Evolutionary conservation across 352 stramenopile species (phyloP).

Genomic region (Albugo laibachii): DNA sequence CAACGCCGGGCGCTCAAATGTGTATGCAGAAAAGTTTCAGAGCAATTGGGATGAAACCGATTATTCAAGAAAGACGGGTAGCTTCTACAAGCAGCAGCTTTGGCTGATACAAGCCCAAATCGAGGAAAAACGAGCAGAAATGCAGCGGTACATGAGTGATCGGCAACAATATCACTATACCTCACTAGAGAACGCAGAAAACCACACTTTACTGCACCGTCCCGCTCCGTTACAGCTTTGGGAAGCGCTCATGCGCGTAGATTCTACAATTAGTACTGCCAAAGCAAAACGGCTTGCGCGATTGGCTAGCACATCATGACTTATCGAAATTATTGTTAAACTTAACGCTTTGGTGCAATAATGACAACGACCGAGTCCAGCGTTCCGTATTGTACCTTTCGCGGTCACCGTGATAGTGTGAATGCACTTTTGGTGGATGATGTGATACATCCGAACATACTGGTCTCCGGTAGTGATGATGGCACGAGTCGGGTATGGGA

Average conservation of each 20-base stretch:
- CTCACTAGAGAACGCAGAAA: slow-evolving; percentile 26
- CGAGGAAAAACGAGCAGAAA: slow-evolving; percentile 39
- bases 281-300: slow-evolving; percentile 26
- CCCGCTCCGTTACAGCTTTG: slow-evolving; percentile 28
- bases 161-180: slow-evolving; percentile 36
- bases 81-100: slow-evolving; percentile 44
- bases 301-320: neutral
- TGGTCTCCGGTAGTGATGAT: slow-evolving; percentile 49
- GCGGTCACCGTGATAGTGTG: slow-evolving; percentile 32
- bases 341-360: no score
- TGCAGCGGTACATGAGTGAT: slow-evolving; percentile 32
- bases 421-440: slow-evolving; percentile 43
- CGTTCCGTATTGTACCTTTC: slow-evolving; percentile 18
- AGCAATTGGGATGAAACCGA: neutral
- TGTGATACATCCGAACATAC: slow-evolving; percentile 18
- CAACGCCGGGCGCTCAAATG: no score
- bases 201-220: slow-evolving; percentile 26
- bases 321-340: no score
- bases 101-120: slow-evolving; percentile 39
- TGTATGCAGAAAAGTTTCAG: no score
- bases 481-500: slow-evolving; percentile 52
- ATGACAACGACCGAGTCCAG: no score
- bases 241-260: slow-evolving; percentile 45
- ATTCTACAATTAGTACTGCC: slow-evolving; percentile 28
- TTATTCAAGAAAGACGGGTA: neutral